Evolutionary conservation across 2,329 filamentous ascomycete species (phyloP), one percentile per base, ranked within the genome.

Genomic region (Hypoxylon sp.): DNA sequence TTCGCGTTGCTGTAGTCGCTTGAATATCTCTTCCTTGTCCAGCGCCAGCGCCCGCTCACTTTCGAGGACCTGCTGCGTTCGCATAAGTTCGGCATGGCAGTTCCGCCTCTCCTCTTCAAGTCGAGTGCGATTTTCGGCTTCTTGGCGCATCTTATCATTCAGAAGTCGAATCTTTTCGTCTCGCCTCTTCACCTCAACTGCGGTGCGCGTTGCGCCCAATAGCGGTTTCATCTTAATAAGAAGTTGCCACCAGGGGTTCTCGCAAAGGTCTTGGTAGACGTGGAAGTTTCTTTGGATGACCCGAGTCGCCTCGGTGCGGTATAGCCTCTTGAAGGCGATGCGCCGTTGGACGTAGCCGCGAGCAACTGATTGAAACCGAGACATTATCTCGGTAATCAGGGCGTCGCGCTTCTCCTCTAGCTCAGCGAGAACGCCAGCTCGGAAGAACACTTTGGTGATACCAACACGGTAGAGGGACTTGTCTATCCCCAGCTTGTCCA

Each of bases 21-120:
- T 96, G 81, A 98, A 99, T 58, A 99, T 99, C 70, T 99, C 95
- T 72, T 99, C 96, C 73, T 99, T 99, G 75, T 99, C 95, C 4
- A 99, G 79, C 1, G 95, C 95, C 37, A 99, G 81, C n/a, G 94
- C 91, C 46, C 95, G 87, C 75, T 99, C 96, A 65, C 93, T 97
- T 74, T 99, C 96, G 1, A 99, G 82, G 0, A 91, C 96, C 68
- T 98, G 92, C 72, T 97, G 93, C 42, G 98, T 91, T 26, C 90
- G 88, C 65, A 93, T 85, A 69, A 97, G 89, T 69, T 99, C 95
- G 11, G 88, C 81, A 66, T 98, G 90, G 1, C 91, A 90, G 60
- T 92, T 90, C 37, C 95, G 85, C 26, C 93, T 86, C 67, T 99
- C 95, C 52, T 99, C 95, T 69, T 99, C 95, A 0, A 99, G 79